Percentiles rank a stretch among this genome's conserved stretches.
Conservation (phyloP, 202 grass and related monocot genomes). For the Thinopyrum obtusiflorum region DNA sequence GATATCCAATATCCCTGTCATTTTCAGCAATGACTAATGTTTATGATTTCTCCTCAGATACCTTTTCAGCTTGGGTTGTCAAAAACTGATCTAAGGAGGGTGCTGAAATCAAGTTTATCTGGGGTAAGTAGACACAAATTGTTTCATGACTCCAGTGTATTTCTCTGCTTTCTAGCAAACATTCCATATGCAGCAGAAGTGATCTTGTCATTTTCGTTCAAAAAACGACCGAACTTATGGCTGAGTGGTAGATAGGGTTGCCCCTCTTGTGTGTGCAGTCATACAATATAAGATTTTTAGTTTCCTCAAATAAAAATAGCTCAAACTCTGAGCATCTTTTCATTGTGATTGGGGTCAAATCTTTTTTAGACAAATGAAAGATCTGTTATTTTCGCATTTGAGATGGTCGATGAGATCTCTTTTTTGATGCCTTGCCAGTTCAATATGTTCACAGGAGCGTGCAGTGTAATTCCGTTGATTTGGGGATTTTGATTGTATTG, state of each 20-base stretch:
- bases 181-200: neutral
- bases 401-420: neutral
- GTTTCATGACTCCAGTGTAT: neutral
- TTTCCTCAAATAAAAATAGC: neutral
- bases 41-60: constrained; percentile 53
- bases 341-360: neutral
- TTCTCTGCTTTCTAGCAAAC: constrained; percentile 7
- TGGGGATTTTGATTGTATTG: neutral
- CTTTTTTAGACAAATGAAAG: neutral
- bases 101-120: constrained; percentile 92
- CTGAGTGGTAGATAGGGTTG: neutral
- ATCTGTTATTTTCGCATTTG: neutral
- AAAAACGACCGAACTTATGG: neutral
- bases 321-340: neutral
- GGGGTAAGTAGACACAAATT: constrained; percentile 59
- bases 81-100: constrained; percentile 90
- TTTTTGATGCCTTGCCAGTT: neutral
- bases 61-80: constrained; percentile 95
- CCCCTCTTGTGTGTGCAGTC: neutral
- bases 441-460: neutral
- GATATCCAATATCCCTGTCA: neutral
- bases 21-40: constrained; percentile 2
- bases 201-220: neutral
- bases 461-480: neutral
- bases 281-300: neutral